Conservation (phyloP, 2,329 filamentous ascomycete species). For the Aspergillus sp. region DNA sequence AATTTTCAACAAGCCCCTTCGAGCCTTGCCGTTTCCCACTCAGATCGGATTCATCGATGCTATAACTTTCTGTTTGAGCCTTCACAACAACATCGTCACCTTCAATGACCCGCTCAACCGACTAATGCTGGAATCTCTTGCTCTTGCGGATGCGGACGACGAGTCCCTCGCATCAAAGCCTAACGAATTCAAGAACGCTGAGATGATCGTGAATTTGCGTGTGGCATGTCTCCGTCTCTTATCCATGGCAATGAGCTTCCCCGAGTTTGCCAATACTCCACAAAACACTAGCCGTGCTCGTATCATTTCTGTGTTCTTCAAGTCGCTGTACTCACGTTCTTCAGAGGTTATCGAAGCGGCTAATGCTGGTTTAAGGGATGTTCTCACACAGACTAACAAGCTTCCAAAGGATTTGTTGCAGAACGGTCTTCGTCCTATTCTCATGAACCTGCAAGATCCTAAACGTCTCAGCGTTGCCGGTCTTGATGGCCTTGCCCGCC, state of each 20-base stretch:
- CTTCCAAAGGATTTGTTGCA: conserved; percentile 93
- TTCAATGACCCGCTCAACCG: conserved; percentile 91
- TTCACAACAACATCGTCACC: conserved; percentile 82
- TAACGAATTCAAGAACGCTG: conserved; percentile 89
- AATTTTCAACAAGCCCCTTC: conserved; percentile 91
- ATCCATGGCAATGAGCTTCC: conserved; percentile 87
- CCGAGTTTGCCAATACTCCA: conserved; percentile 77
- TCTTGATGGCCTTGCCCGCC: conserved; percentile 81
- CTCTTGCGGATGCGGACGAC: conserved; percentile 89
- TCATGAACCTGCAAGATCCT: conserved; percentile 92
- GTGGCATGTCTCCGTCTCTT: conserved; percentile 92
- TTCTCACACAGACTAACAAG: conserved; percentile 83
- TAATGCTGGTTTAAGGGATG: conserved; percentile 81
- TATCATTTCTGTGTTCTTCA: conserved; percentile 96
- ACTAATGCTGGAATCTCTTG: conserved; percentile 86
- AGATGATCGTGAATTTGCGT: conserved; percentile 83
- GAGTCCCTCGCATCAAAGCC: conserved; percentile 90
- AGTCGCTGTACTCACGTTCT: conserved; percentile 89
- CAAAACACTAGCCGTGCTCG: conserved; percentile 59
- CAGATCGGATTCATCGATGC: conserved; percentile 99
- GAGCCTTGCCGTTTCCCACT: conserved; percentile 86
- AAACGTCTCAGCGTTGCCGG: conserved; percentile 85
- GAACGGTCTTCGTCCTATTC: conserved; percentile 86
- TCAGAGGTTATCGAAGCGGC: conserved; percentile 90
- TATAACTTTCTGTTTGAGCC: conserved; percentile 86